These are phyloP conservation scores for Rhizoclosmatium sp. DNA, from an alignment of 192 early-diverging fungal genomes.

Conservation along the genomic window DNA sequence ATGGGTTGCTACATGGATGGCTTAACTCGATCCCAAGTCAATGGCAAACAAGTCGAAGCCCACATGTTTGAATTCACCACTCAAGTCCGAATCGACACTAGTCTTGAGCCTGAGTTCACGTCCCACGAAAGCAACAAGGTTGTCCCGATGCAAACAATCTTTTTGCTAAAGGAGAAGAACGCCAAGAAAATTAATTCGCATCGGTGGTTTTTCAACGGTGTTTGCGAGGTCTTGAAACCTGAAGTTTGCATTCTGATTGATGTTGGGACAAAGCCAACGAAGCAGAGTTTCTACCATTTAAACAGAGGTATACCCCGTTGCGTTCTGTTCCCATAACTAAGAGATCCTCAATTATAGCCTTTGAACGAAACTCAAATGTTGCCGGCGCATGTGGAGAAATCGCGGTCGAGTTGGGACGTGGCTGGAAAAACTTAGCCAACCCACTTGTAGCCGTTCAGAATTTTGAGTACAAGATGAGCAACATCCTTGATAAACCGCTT, in stretches of 20 bases:
- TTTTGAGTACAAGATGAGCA: slow-evolving; percentile 91
- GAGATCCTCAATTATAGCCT: slow-evolving; percentile 50
- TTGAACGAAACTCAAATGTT: slow-evolving; percentile 75
- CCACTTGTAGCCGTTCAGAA: slow-evolving; percentile 82
- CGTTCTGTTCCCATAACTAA: background rate
- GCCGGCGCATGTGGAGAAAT: slow-evolving; percentile 87
- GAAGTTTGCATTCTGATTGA: slow-evolving; percentile 65
- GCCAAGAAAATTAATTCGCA: slow-evolving; percentile 87
- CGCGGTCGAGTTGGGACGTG: slow-evolving; percentile 66
- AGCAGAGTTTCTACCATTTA: slow-evolving; percentile 73
- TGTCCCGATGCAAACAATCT: slow-evolving; percentile 68
- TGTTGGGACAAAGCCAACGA: slow-evolving; percentile 78
- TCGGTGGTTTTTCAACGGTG: slow-evolving; percentile 68
- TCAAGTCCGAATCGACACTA: slow-evolving; percentile 65
- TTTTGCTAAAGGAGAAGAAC: slow-evolving; percentile 92
- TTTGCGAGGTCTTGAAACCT: slow-evolving; percentile 54
- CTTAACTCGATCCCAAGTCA: slow-evolving; percentile 48
- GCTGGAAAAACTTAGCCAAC: slow-evolving; percentile 67
- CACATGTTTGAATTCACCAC: slow-evolving; percentile 66
- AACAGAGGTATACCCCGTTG: slow-evolving; percentile 56
- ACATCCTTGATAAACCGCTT: slow-evolving; percentile 84
- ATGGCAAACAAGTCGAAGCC: slow-evolving; percentile 53
- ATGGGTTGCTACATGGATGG: slow-evolving; percentile 71
- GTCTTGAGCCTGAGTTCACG: slow-evolving; percentile 53
- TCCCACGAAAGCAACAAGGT: background rate